These are phyloP conservation scores for Sugiyamaella americana DNA, from an alignment of 805 yeast species.

Conservation along the genomic window DNA sequence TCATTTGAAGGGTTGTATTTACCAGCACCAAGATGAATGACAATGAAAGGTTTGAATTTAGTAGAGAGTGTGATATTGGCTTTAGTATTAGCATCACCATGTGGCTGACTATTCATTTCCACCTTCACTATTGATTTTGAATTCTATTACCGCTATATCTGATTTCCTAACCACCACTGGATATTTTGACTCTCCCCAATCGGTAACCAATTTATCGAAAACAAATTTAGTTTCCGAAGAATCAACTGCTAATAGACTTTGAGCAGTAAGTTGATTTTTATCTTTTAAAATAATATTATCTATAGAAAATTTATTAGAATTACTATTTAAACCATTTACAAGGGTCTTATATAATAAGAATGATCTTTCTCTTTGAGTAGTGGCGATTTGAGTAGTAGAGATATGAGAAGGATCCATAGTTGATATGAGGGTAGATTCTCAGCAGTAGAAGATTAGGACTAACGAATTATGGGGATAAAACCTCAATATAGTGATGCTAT, in stretches of 20 bases:
- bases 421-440: no score
- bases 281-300: conserved; percentile 7
- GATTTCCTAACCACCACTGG: conserved; percentile 16
- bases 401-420: no score
- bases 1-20: conserved; percentile 20
- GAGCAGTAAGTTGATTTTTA: conserved; percentile 12
- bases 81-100: no score
- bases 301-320: background rate
- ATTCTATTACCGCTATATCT: conserved; percentile 17
- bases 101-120: no score
- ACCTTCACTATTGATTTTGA: conserved; percentile 3
- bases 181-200: conserved; percentile 16
- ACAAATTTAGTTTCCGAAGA: conserved; percentile 19
- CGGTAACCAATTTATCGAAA: conserved; percentile 16
- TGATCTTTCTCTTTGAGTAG: conserved; percentile 14
- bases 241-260: conserved; percentile 18
- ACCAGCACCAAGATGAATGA: conserved; percentile 33
- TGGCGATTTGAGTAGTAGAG: no score
- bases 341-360: conserved; percentile 12
- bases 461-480: no score
- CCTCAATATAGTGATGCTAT: no score
- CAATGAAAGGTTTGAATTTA: conserved; percentile 18
- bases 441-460: no score
- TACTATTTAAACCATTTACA: conserved; percentile 1
- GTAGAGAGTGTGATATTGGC: no score